phyloP scores from a whole-genome alignment of 352 stramenopile genomes.

The Phytophthora cryptogea region DNA sequence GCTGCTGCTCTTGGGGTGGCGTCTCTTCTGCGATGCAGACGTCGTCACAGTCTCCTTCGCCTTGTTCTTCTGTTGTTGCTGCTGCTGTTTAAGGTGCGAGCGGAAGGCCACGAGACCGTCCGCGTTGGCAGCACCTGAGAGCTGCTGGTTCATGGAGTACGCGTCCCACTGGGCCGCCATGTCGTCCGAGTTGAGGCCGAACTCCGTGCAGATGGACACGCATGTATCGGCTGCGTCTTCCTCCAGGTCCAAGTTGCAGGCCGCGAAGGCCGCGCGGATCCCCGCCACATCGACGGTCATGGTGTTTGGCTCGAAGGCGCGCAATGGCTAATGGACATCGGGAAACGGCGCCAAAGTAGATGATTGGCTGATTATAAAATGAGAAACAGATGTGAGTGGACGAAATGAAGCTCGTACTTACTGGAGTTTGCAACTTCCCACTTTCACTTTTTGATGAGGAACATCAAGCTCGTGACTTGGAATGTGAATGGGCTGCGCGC shows the following conservation, averaged over 20 bases:
- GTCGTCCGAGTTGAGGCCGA: conserved; percentile 75
- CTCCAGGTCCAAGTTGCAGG: conserved; percentile 76
- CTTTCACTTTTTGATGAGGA: not conserved
- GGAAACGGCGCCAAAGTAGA: conserved; percentile 41
- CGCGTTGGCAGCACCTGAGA: conserved; percentile 54
- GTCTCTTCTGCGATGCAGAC: conserved; percentile 47
- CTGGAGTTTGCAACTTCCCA: not conserved
- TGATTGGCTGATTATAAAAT: conserved; percentile 41
- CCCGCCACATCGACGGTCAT: conserved; percentile 64
- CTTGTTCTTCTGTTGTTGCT: conserved; percentile 32
- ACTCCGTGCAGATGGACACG: conserved; percentile 75
- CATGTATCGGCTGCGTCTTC: conserved; percentile 70
- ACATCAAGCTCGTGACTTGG: conserved; percentile 68
- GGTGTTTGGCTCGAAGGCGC: conserved; percentile 3
- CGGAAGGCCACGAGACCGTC: conserved; percentile 74
- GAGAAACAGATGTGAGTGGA: conserved; percentile 8
- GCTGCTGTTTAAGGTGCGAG: conserved; percentile 68
- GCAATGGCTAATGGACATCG: conserved; percentile 17
- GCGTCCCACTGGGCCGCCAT: conserved; percentile 84
- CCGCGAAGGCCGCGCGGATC: conserved; percentile 73
- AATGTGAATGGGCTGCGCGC: conserved; percentile 88
- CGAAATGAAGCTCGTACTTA: conserved; percentile 10
- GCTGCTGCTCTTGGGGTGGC: conserved; percentile 39
- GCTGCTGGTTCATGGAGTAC: conserved; percentile 87
- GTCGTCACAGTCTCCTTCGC: conserved; percentile 33